These are phyloP conservation scores for Austropuccinia psidii DNA, from an alignment of 1,284 basidiomycete genomes.

Conservation along the genomic window DNA sequence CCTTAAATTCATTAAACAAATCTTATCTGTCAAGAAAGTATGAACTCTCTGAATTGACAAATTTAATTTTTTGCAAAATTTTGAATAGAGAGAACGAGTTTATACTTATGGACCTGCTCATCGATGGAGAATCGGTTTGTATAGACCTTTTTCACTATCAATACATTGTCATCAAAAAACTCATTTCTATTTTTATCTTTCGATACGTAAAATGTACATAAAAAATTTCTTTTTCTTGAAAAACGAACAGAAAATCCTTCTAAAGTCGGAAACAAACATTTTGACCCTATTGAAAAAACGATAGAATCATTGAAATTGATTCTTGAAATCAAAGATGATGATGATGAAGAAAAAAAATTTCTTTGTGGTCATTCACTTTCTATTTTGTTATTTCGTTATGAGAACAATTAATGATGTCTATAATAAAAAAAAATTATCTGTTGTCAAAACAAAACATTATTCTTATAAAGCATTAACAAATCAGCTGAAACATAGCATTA, in stretches of 20 bases:
- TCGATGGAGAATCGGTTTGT: constrained; percentile 23
- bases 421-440: too few relatives aligned
- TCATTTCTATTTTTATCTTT: neutral
- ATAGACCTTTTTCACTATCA: neutral
- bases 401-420: too few relatives aligned
- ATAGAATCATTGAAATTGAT: constrained; percentile 12
- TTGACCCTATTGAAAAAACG: constrained; percentile 24
- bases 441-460: too few relatives aligned
- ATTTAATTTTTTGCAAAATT: neutral
- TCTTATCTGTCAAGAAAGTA: neutral
- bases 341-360: constrained; percentile 21
- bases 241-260: constrained; percentile 1
- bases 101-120: constrained; percentile 27
- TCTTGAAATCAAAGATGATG: neutral
- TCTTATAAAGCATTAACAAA: too few relatives aligned
- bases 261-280: constrained; percentile 1
- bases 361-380: constrained; percentile 32
- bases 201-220: neutral
- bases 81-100: constrained; percentile 15
- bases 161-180: neutral
- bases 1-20: neutral
- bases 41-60: neutral
- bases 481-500: too few relatives aligned
- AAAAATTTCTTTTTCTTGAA: neutral
- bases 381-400: constrained; percentile 26